These are phyloP conservation scores for Sporisorium sorghi DNA, from an alignment of 1,284 basidiomycete species.

Conservation along the genomic window DNA sequence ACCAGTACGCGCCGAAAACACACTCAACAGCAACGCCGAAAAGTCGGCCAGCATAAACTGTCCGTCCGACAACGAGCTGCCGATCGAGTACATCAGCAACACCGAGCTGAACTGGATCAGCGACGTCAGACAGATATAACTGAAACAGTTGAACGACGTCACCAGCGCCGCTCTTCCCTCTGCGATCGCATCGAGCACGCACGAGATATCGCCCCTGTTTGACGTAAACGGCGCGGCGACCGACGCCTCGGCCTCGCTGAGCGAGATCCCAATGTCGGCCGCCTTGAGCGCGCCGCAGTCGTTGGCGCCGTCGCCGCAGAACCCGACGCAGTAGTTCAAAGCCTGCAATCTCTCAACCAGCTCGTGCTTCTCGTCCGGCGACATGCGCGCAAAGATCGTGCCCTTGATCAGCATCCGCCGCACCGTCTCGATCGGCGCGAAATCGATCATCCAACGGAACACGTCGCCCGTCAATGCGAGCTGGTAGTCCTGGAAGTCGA, in stretches of 20 bases:
- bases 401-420: constrained; percentile 88
- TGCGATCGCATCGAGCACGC: constrained; percentile 94
- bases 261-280: constrained; percentile 94
- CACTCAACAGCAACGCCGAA: constrained; percentile 23
- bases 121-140: constrained; percentile 79
- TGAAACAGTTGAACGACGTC: constrained; percentile 99
- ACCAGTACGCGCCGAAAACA: constrained; percentile 40
- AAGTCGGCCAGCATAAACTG: constrained; percentile 77
- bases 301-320: constrained; percentile 99
- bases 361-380: constrained; percentile 99
- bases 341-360: constrained; percentile 92
- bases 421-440: constrained; percentile 82
- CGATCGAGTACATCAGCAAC: constrained; percentile 93
- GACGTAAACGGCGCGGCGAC: constrained; percentile 99
- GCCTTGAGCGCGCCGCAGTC: constrained; percentile 98
- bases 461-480: constrained; percentile 95
- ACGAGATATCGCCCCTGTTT: constrained; percentile 91
- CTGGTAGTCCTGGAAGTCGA: constrained; percentile 81
- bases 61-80: constrained; percentile 94
- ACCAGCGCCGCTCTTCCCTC: constrained; percentile 89
- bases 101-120: constrained; percentile 76
- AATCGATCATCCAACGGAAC: constrained; percentile 98
- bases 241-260: constrained; percentile 97
- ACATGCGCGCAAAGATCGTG: constrained; percentile 98
- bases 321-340: constrained; percentile 93